phyloP scores from a whole-genome alignment of 139 green algal species.

The Chlamydomonas sphaeroides region DNA sequence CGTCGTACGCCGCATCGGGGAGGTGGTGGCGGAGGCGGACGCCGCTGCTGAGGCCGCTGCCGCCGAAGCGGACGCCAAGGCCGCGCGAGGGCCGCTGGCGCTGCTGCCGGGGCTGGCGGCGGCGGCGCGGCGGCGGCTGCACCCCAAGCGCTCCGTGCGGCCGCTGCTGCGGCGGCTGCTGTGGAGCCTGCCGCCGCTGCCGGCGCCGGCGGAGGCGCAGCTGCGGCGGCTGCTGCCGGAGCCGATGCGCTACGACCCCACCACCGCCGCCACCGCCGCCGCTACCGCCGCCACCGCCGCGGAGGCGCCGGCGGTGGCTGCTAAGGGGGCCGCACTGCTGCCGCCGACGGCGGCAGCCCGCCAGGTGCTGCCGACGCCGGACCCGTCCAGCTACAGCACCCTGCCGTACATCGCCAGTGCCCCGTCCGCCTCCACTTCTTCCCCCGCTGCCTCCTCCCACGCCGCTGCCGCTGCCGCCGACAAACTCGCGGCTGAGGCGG shows the following conservation, averaged over 20 bases:
- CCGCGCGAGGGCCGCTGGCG: background rate
- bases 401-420: background rate
- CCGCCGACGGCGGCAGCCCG: background rate
- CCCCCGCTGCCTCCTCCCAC: background rate
- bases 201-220: conserved; percentile 3
- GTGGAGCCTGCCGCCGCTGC: conserved; percentile 26
- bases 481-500: background rate
- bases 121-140: background rate
- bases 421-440: background rate
- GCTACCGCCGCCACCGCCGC: background rate
- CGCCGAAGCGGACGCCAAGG: background rate
- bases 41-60: background rate
- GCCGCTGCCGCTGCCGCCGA: background rate
- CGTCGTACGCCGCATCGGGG: conserved; percentile 10
- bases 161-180: conserved; percentile 16
- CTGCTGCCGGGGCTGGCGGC: no score
- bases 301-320: background rate
- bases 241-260: background rate
- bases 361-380: no score
- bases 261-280: background rate
- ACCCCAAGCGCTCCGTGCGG: background rate
- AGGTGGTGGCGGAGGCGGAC: conserved; percentile 16
- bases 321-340: no score
- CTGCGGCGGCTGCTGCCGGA: conserved; percentile 5
- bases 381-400: background rate